Evolutionary conservation across 805 yeast species (phyloP), one percentile per base, ranked within the genome.

Genomic region (Starmerella stigmatis): DNA sequence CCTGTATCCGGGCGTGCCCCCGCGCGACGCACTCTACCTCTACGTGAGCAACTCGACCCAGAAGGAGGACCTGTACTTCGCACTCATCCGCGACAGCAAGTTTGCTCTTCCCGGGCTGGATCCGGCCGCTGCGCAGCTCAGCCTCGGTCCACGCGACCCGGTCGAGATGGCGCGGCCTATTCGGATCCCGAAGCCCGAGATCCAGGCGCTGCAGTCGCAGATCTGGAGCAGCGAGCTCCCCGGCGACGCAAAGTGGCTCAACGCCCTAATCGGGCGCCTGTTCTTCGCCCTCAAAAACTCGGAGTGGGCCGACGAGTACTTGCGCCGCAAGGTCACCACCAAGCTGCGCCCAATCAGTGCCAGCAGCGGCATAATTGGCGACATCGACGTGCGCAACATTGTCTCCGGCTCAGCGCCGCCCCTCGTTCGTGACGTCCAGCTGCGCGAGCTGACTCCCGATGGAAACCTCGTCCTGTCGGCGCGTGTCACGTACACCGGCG

Each of bases 31-130:
- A 5, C 74, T 74, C 55, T 89, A 73, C 60, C 62, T 89, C 3
- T 84, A 86, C 61, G 74, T 80, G 35, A 94, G 86, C 54, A 72
- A 77, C 40, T 85, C 86, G 53, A 72, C 72, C 45, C 86, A 81
- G 38, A 89, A 89, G 57, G 98, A 92, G 62, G 95, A 89, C 60
- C 79, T 96, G 82, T 92, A 89, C 60, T 86, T 86, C 62, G 78
- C 84, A 0, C 67, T 92, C 44, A 69, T 89, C n/a, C 69, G 79
- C 46, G 94, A 46, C 26, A 43, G 52, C 37, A 50, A 46, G 17
- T 20, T 34, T 27, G 11, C 19, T 12, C 21, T 26, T 16, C 16
- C 37, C 25, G 20, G 33, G 10, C 3, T 28, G 15, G 30, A 30
- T 6, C 21, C 26, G n/a, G 38, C 41, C n/a, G 34, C 48, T 30